These are phyloP conservation scores for Geranium rotundifolium DNA, from an alignment of 345 rosid genomes.

Conservation along the genomic window DNA sequence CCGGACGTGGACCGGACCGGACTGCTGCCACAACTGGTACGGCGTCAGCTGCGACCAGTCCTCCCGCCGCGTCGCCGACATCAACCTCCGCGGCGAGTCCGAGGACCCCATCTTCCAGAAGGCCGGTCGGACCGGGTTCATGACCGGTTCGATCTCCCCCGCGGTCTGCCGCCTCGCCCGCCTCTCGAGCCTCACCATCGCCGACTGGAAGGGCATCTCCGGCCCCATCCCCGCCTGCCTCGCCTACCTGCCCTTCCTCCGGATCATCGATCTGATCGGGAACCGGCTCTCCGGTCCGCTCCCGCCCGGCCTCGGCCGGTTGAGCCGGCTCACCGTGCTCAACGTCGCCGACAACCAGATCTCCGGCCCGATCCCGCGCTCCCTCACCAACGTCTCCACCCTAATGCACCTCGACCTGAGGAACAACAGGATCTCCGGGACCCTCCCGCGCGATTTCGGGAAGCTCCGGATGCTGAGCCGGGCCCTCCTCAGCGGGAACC, in stretches of 20 bases:
- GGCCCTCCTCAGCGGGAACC: slow-evolving; percentile 57
- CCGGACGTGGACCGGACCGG: slow-evolving; percentile 27
- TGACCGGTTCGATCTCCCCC: slow-evolving; percentile 65
- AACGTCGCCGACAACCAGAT: slow-evolving; percentile 70
- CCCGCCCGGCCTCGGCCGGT: slow-evolving; percentile 49
- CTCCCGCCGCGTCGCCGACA: slow-evolving; percentile 26
- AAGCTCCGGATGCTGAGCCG: slow-evolving; percentile 62
- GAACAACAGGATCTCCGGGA: slow-evolving; percentile 48
- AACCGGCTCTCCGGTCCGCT: slow-evolving; percentile 54
- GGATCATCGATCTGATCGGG: slow-evolving; percentile 63
- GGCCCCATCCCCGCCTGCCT: slow-evolving; percentile 70
- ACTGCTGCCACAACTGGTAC: slow-evolving; percentile 38
- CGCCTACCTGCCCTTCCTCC: slow-evolving; percentile 48
- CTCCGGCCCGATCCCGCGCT: slow-evolving; percentile 51
- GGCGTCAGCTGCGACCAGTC: slow-evolving; percentile 34
- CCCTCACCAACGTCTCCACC: slow-evolving; percentile 47
- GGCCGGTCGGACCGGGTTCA: slow-evolving; percentile 56
- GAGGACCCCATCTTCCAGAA: slow-evolving; percentile 66
- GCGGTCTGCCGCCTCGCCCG: slow-evolving; percentile 46
- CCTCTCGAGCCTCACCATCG: slow-evolving; percentile 58
- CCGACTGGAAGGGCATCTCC: slow-evolving; percentile 88
- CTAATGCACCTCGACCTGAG: slow-evolving; percentile 83
- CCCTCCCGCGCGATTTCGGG: slow-evolving; percentile 45
- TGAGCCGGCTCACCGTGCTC: slow-evolving; percentile 52
- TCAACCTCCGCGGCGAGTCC: slow-evolving; percentile 65